Base-by-base conservation (phyloP, 495 filamentous ascomycete species). In the Aspergillus egyptiacus region DNA sequence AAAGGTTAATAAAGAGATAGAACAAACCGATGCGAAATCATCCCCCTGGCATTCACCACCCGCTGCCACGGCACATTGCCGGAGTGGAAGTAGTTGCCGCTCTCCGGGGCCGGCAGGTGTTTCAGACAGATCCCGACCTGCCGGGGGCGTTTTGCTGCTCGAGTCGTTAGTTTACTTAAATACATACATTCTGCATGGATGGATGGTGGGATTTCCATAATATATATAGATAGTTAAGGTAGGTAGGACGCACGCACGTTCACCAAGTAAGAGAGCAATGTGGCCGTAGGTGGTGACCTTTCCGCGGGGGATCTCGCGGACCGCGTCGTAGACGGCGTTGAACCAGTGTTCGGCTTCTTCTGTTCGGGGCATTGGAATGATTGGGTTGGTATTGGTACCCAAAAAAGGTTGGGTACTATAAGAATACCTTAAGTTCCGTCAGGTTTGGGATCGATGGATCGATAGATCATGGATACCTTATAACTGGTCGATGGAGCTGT, bases 41-140 rank as follows among this genome's bases (percentile, higher is more conserved):
- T 73, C 14, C 90, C 90, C 64, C 87, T 91, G 2, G 85, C 65
- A 59, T 91, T 94, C 52, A 96, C 85, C 9, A 97, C 89, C 37
- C 91, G 74, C 70, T 96, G 91, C 91, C 91, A 97, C 3, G 91
- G 91, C 9, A 96, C 90, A 56, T 87, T 96, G 14, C 66, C 73
- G 47, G 75, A 69, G 58, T 96, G 78, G 66, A 83, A 94, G 45
- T 71, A 61, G 24, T 68, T 51, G 4, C 61, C 57, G 2, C 57
- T 57, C 7, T 66, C 61, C 19, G 67, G 56, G 1, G 66, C 58
- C 2, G 91, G 79, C 13, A 97, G 82, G 55, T 93, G 83, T 61
- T 95, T 96, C 1, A 96, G 79, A 58, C 83, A 89, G 22, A 91
- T 71, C 20, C 91, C 91, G 23, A 97, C 91, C 68, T 96, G 90